Percentiles rank a stretch among this genome's conserved stretches.
Evolutionary conservation across 164 flowering plant genomes (phyloP).

Genomic region (Euptelea pleiosperma): DNA sequence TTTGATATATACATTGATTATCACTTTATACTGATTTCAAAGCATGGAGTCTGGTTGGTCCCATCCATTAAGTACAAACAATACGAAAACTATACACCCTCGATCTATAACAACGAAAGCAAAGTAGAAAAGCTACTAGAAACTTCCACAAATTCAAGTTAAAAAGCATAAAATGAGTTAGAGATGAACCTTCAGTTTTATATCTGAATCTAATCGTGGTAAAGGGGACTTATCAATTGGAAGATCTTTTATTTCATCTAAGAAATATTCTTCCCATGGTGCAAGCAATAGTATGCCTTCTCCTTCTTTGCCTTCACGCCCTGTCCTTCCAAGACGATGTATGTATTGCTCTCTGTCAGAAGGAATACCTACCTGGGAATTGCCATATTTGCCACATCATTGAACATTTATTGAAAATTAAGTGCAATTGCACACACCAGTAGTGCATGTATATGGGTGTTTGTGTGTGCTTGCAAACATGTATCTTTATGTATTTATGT

Average conservation of each 20-base stretch:
- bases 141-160: neutral
- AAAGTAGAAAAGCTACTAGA: neutral
- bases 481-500: too few species aligned
- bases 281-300: constrained; percentile 87
- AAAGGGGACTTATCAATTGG: constrained; percentile 55
- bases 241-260: constrained; percentile 73
- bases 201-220: constrained; percentile 50
- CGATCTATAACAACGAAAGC: neutral
- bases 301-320: constrained; percentile 90
- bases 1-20: too few species aligned
- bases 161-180: constrained; percentile 1
- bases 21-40: too few species aligned
- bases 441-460: neutral
- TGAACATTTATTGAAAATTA: neutral
- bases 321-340: constrained; percentile 93
- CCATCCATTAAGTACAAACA: too few species aligned
- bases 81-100: neutral
- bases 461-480: too few species aligned
- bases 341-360: constrained; percentile 81
- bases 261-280: constrained; percentile 92
- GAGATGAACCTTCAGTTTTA: constrained; percentile 56
- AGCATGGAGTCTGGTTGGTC: too few species aligned
- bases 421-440: neutral
- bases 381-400: constrained; percentile 7
- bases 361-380: constrained; percentile 75